Evolutionary conservation across 495 filamentous ascomycete genomes (phyloP).

Genomic region (Neurospora sp.): DNA sequence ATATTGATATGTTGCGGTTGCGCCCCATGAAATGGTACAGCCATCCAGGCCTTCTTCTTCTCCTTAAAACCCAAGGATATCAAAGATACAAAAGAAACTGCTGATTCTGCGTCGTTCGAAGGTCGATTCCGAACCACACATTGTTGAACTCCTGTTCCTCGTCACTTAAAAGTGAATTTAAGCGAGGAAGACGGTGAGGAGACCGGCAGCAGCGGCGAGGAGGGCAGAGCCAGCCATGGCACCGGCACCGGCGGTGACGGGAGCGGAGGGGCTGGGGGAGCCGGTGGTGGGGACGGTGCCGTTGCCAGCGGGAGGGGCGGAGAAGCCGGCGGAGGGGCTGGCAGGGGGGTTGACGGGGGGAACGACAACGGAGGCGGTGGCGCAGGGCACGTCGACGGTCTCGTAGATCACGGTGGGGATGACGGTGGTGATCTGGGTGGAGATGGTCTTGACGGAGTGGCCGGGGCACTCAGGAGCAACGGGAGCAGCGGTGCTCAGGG

Average conservation of each 20-base stretch:
- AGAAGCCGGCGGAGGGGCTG: slow-evolving; percentile 21
- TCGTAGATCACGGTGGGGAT: slow-evolving; percentile 45
- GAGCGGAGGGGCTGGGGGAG: slow-evolving; percentile 25
- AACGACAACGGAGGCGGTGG: slow-evolving; percentile 10
- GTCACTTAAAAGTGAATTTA: slow-evolving; percentile 24
- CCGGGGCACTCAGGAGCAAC: slow-evolving; percentile 23
- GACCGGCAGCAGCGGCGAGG: slow-evolving; percentile 40
- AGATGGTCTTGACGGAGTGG: slow-evolving; percentile 31
- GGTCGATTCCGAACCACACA: not conserved
- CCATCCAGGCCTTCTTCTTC: not conserved
- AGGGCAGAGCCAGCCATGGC: slow-evolving; percentile 33
- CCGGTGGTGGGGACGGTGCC: slow-evolving; percentile 21
- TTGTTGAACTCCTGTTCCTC: not conserved
- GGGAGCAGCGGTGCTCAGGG: slow-evolving; percentile 11
- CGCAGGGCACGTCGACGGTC: slow-evolving; percentile 34
- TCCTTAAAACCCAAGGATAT: not conserved
- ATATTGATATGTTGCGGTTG: not conserved
- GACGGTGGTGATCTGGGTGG: slow-evolving; percentile 36
- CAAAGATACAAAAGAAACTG: slow-evolving; percentile 1
- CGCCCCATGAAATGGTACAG: not conserved
- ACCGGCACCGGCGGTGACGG: slow-evolving; percentile 38
- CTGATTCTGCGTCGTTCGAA: not conserved
- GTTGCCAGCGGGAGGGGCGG: slow-evolving; percentile 17
- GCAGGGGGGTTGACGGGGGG: slow-evolving; percentile 12
- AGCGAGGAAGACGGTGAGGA: slow-evolving; percentile 41